Percentiles rank a stretch among this genome's conserved stretches.
These are phyloP conservation scores for Cladosporium austrohemisphaericum DNA, from an alignment of 2,329 filamentous ascomycete genomes.

Conservation along the genomic window DNA sequence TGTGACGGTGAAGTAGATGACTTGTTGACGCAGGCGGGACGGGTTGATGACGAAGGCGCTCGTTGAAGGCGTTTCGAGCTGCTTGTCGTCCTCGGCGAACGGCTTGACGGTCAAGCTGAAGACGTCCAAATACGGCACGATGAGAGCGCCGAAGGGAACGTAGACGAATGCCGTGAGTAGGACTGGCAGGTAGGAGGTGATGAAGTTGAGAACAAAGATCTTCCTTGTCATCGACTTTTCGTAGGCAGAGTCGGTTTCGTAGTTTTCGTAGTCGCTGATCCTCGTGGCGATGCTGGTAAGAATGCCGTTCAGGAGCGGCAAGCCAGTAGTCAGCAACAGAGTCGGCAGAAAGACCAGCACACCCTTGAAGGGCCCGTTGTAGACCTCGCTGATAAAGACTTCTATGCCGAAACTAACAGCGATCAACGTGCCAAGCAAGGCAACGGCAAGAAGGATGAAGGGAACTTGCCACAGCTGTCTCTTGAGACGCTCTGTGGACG, in stretches of 20 bases:
- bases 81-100: constrained; percentile 71
- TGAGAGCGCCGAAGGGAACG: constrained; percentile 79
- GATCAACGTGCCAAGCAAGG: constrained; percentile 76
- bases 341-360: constrained; percentile 87
- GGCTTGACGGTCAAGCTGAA: constrained; percentile 71
- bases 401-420: constrained; percentile 86
- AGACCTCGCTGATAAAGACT: constrained; percentile 92
- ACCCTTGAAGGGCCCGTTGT: constrained; percentile 80
- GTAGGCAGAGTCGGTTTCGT: constrained; percentile 80
- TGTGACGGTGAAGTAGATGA: constrained; percentile 94
- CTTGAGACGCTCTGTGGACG: constrained; percentile 68
- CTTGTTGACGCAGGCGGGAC: constrained; percentile 77
- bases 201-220: constrained; percentile 93
- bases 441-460: constrained; percentile 71
- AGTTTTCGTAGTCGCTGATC: constrained; percentile 84
- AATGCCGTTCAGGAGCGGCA: constrained; percentile 72
- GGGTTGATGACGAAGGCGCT: constrained; percentile 73
- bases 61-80: constrained; percentile 53
- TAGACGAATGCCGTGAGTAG: constrained; percentile 92
- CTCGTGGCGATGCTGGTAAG: constrained; percentile 72
- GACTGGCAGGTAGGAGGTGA: constrained; percentile 90
- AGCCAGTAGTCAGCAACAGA: constrained; percentile 73
- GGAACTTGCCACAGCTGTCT: constrained; percentile 79
- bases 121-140: constrained; percentile 82
- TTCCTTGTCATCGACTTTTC: constrained; percentile 84